Percentiles rank a stretch among this genome's conserved stretches.
Evolutionary conservation across 257 asterid genomes (phyloP).

Genomic region (Fraxinus pennsylvanica): DNA sequence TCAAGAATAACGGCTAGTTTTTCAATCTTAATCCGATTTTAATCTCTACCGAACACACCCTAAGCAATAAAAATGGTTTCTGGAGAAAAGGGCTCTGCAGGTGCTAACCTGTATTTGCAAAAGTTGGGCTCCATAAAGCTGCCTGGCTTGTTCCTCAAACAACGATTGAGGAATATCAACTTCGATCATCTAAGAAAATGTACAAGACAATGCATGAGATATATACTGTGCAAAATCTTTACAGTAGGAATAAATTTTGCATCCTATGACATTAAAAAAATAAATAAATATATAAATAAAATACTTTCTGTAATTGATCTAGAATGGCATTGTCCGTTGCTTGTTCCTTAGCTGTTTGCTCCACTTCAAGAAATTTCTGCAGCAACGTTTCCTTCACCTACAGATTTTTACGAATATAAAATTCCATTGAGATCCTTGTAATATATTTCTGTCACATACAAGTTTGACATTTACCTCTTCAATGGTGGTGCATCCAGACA

Average conservation of each 20-base stretch:
- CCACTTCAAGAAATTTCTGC: constrained; percentile 74
- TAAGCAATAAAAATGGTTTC: constrained; percentile 1
- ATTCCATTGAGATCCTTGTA: constrained; percentile 9
- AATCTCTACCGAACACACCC: too few species aligned
- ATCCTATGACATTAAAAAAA: background rate
- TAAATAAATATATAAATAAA: background rate
- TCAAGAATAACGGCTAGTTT: too few species aligned
- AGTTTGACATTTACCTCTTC: constrained; percentile 58
- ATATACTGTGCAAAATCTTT: background rate
- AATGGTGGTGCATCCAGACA: constrained; percentile 72
- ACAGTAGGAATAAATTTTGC: background rate
- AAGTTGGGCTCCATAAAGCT: constrained; percentile 93
- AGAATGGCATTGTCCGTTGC: constrained; percentile 95
- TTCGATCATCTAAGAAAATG: constrained; percentile 66
- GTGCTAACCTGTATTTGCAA: constrained; percentile 78
- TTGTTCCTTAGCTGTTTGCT: constrained; percentile 91
- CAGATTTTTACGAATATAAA: constrained; percentile 17
- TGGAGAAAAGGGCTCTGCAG: constrained; percentile 1
- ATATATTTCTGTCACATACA: background rate
- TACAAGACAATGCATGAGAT: constrained; percentile 17
- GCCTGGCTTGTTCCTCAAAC: constrained; percentile 95
- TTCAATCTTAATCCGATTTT: too few species aligned
- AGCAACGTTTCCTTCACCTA: constrained; percentile 78
- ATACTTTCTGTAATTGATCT: constrained; percentile 77
- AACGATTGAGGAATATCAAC: constrained; percentile 86